Evolutionary conservation across 2,329 filamentous ascomycete genomes (phyloP), one percentile per base, ranked within the genome.

Genomic region (Colletotrichum spaethianum): DNA sequence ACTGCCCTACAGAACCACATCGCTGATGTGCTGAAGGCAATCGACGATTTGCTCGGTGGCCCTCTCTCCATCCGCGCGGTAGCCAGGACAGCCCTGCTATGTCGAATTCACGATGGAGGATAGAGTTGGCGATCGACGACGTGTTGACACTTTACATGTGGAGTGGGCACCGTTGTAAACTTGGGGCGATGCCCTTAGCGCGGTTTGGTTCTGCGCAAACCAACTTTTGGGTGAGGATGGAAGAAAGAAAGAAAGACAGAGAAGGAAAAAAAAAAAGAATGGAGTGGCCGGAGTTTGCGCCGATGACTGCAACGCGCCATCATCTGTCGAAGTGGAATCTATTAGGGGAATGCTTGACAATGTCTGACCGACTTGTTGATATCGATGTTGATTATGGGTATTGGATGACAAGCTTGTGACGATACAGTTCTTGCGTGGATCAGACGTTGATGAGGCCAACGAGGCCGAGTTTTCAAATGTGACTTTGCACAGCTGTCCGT

Each of bases 91-190:
- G 18, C 69, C 69, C 57, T 63, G 69, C 23, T 53, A 36, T 31
- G 16, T 18, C 38, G 28, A 11, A 28, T 38, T 36, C 44, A 63
- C 69, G 46, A 48, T 69, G 44, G 23, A 55, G 44, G 65, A 72
- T 72, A 53, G 18, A 69, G 65, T 69, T 69, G 65, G 38, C 69
- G 65, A 72, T 72, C 69, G 65, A 63, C 65, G 57, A 59, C 60
- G 50, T 53, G 44, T 53, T 60, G 65, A 44, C 53, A 67, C n/a
- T 63, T 46, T 36, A 14, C 28, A n/a, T 53, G 65, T 72, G 64
- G 69, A 63, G 59, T 38, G 53, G 26, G 28, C 57, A 44, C 46
- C 44, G 67, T 66, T 67, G 62, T 55, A 56, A 38, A 56, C 62
- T 68, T 71, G 64, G 69, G 64, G 64, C 44, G 64, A 59, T 63